Conservation (phyloP, 2,329 filamentous ascomycete genomes). For the Trichoderma simmonsii region DNA sequence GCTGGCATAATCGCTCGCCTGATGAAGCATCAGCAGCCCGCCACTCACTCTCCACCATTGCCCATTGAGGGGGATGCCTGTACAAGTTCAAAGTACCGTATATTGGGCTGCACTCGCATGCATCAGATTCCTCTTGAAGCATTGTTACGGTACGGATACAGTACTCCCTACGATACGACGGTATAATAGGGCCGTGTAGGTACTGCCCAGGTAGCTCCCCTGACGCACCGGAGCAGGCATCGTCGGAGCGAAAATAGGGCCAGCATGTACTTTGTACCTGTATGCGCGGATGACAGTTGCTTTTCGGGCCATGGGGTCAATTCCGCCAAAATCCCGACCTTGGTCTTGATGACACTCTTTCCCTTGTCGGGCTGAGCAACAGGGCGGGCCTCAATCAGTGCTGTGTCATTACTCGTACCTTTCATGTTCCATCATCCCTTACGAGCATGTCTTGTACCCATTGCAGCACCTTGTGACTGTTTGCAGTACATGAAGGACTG, state of each 20-base stretch:
- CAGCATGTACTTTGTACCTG: neutral
- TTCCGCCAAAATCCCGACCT: neutral
- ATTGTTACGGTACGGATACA: neutral
- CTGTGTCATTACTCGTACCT: neutral
- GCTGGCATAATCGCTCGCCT: slow-evolving; percentile 1
- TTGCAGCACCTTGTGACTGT: neutral
- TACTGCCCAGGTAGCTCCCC: neutral
- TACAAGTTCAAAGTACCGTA: neutral
- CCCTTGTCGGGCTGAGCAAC: neutral
- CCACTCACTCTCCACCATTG: slow-evolving; percentile 8
- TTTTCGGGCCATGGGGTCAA: neutral
- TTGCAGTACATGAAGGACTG: neutral
- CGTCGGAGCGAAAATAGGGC: neutral
- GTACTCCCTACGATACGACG: neutral
- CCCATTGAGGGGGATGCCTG: neutral
- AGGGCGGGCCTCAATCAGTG: neutral
- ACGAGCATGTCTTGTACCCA: neutral
- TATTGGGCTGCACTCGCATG: neutral
- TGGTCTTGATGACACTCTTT: neutral
- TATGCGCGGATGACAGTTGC: neutral
- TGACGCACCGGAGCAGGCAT: neutral
- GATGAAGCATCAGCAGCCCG: slow-evolving; percentile 1
- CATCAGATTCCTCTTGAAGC: neutral
- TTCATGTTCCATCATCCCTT: neutral
- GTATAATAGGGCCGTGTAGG: too few relatives aligned